Evolutionary conservation across 805 yeast genomes (phyloP), one percentile per base, ranked within the genome.

Genomic region (Ogataea wickerhamii): DNA sequence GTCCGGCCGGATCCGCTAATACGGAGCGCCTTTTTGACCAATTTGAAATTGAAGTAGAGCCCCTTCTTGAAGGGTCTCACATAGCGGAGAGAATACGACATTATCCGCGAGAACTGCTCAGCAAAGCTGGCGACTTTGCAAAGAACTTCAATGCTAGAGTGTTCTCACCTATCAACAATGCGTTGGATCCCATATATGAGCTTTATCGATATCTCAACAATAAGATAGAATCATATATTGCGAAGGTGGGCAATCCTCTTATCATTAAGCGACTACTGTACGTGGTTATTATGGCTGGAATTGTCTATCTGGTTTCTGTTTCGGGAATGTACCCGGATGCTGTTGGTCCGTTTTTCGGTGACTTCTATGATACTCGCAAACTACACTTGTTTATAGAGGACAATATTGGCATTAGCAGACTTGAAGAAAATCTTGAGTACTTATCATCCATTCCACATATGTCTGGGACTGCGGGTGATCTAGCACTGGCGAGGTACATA

Each of bases 401-500:
- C n/a, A 68, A 73, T 30, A 66, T 86, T 21, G 83, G 78, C 51
- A 58, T 68, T 5, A 70, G 74, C 18, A 59, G 75, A 17, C 67
- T 91, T 59, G 80, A 80, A 51, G 80, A 76, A 32, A 78, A 80
- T 45, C 53, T 83, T 40, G 83, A 84, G 48, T 86, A 85, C 51
- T 55, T 87, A 18, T 78, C 89, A 19, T 74, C 84, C 6, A 77
- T 87, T 78, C 87, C 95, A 3, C 97, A 88, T 56, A 61, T 82
- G 47, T 78, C 96, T 0, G 98, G 98, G 3, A 82, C 97, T 2
- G 74, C 78, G 12, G 98, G 95, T 14, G 96, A 87, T 58, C 60
- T 78, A 42, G 73, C 91, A 0, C 62, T 88, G 25, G 80, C 87
- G 2, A 68, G 73, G 41, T 87, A 81, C 55, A 67, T 89, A 12